Percentiles rank a stretch among this genome's conserved stretches.
These are phyloP conservation scores for Cytospora mali DNA, from an alignment of 2,329 filamentous ascomycete species.

Conservation along the genomic window DNA sequence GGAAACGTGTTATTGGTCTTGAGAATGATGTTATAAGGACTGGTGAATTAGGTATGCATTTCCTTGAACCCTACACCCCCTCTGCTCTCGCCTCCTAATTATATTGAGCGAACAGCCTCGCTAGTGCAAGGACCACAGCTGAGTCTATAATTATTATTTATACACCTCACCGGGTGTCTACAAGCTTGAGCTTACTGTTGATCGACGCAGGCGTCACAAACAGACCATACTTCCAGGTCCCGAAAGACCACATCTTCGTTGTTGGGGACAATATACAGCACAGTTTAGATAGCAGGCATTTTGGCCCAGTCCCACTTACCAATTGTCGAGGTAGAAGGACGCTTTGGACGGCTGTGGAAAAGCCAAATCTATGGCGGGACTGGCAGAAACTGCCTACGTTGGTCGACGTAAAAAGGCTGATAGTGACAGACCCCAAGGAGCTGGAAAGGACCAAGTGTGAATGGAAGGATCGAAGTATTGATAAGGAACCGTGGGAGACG, in stretches of 20 bases:
- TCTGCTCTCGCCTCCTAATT: no score
- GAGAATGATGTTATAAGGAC: slow-evolving; percentile 2
- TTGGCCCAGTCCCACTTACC: not conserved
- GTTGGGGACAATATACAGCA: not conserved
- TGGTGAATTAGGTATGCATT: not conserved
- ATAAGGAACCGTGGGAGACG: not conserved
- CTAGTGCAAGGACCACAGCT: no score
- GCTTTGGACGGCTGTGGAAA: not conserved
- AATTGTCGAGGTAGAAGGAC: not conserved
- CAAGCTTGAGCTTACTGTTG: not conserved
- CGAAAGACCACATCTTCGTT: not conserved
- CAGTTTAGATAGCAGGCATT: not conserved
- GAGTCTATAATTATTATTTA: no score
- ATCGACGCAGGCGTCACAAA: not conserved
- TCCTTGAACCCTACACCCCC: no score
- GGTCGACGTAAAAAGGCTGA: not conserved
- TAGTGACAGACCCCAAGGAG: not conserved
- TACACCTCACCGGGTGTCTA: no score
- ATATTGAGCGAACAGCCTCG: no score
- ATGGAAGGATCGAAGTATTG: not conserved
- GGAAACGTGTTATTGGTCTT: not conserved
- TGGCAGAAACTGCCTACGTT: not conserved
- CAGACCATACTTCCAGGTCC: slow-evolving; percentile 2
- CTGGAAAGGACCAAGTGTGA: not conserved
- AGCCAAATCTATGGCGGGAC: not conserved